phyloP scores from a whole-genome alignment of 768 basidiomycete species.

The Leccinum pellstonianum region DNA sequence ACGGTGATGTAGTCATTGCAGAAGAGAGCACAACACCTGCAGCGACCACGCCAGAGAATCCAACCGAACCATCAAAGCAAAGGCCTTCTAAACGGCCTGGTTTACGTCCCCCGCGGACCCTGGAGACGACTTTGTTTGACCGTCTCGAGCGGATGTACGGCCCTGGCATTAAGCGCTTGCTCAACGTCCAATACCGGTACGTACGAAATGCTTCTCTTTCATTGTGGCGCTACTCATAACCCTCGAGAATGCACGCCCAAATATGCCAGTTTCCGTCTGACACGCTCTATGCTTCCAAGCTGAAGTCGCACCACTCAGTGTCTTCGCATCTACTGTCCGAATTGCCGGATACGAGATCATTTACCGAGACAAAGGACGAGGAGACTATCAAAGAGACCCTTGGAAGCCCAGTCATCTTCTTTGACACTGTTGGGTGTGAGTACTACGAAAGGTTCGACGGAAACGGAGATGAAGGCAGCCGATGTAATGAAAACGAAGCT shows the following conservation, averaged over 20 bases:
- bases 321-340: slow-evolving; percentile 69
- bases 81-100: slow-evolving; percentile 10
- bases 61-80: slow-evolving; percentile 8
- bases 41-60: slow-evolving; percentile 3
- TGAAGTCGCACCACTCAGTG: slow-evolving; percentile 72
- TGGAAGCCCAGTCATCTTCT: slow-evolving; percentile 81
- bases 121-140: slow-evolving; percentile 91
- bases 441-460: slow-evolving; percentile 84
- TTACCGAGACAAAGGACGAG: slow-evolving; percentile 40
- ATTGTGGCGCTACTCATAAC: background rate
- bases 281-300: slow-evolving; percentile 71
- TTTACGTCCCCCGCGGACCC: slow-evolving; percentile 61
- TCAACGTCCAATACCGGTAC: slow-evolving; percentile 86
- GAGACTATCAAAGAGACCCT: slow-evolving; percentile 74
- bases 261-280: slow-evolving; percentile 87
- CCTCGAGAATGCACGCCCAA: slow-evolving; percentile 74
- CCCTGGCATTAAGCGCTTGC: slow-evolving; percentile 75
- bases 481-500: slow-evolving; percentile 94
- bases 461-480: slow-evolving; percentile 84
- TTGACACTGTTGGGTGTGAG: slow-evolving; percentile 92
- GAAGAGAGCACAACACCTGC: slow-evolving; percentile 16
- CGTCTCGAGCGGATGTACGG: slow-evolving; percentile 90
- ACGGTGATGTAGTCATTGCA: slow-evolving; percentile 20
- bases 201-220: slow-evolving; percentile 15
- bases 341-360: slow-evolving; percentile 51